phyloP scores from a whole-genome alignment of 805 yeast species.

The Cyberlindnera xishuangbannaensis region DNA sequence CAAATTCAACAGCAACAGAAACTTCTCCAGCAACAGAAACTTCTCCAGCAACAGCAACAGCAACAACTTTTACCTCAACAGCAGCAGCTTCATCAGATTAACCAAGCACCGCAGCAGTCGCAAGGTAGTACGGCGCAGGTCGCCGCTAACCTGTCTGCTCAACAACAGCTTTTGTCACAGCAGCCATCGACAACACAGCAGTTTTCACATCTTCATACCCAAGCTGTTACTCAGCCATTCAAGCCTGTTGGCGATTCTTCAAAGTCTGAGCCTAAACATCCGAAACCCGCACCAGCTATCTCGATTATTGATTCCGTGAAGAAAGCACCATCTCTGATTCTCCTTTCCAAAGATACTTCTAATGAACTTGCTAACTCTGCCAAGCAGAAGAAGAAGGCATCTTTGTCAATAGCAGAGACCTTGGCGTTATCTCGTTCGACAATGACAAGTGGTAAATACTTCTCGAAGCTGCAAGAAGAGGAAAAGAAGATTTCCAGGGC shows the following conservation, averaged over 20 bases:
- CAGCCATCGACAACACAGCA: background rate
- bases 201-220: too few relatives aligned
- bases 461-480: constrained; percentile 21
- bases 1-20: constrained; percentile 22
- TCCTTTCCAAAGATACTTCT: constrained; percentile 23
- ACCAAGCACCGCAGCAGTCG: too few relatives aligned
- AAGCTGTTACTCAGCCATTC: too few relatives aligned
- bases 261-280: constrained; percentile 13
- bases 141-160: background rate
- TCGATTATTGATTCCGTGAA: constrained; percentile 20
- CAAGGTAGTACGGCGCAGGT: too few relatives aligned
- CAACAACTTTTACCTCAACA: constrained; percentile 2
- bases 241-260: too few relatives aligned
- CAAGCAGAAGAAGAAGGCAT: constrained; percentile 23
- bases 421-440: constrained; percentile 47
- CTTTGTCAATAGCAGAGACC: constrained; percentile 54
- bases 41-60: constrained; percentile 13
- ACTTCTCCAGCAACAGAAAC: background rate
- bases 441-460: constrained; percentile 31
- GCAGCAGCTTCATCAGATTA: too few relatives aligned
- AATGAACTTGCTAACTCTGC: constrained; percentile 22
- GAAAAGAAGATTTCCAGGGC: too few relatives aligned
- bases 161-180: background rate
- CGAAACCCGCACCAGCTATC: constrained; percentile 19
- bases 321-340: constrained; percentile 18